Evolutionary conservation across 345 rosid species (phyloP).

Genomic region (Lenwebbia sp.): DNA sequence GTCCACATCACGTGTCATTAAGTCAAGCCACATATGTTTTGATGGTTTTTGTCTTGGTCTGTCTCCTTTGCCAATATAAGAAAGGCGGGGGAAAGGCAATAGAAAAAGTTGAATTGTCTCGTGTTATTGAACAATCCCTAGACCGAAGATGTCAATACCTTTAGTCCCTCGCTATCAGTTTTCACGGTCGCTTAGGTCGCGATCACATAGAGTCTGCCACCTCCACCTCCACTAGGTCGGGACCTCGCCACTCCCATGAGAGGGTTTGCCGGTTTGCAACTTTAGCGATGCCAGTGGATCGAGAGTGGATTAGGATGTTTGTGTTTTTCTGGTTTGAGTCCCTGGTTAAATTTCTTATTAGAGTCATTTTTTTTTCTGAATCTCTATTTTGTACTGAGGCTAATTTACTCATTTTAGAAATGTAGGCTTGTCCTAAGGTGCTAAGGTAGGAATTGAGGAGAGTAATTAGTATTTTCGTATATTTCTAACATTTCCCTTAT

Average conservation of each 20-base stretch:
- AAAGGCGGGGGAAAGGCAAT: not conserved
- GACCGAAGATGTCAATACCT: not conserved
- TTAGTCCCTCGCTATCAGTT: not conserved
- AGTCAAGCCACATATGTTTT: not conserved
- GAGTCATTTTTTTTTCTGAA: not conserved
- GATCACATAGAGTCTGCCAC: accelerated
- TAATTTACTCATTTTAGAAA: not conserved
- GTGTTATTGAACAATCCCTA: not conserved
- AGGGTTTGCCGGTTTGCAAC: not conserved
- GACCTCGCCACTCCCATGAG: not conserved
- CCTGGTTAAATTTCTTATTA: not conserved
- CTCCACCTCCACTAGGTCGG: not conserved
- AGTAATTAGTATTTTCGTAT: not conserved
- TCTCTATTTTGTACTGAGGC: not conserved
- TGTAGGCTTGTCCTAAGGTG: not conserved
- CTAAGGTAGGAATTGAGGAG: not conserved
- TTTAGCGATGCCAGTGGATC: accelerated
- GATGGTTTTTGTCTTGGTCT: not conserved
- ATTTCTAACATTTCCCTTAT: not conserved
- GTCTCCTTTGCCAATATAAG: not conserved
- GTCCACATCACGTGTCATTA: not conserved
- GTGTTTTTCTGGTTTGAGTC: not conserved
- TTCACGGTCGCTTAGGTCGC: not conserved
- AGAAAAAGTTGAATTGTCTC: not conserved
- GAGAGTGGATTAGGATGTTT: not conserved